These are phyloP conservation scores for Yamadazyma nakazawae DNA, from an alignment of 805 yeast species.

Conservation along the genomic window DNA sequence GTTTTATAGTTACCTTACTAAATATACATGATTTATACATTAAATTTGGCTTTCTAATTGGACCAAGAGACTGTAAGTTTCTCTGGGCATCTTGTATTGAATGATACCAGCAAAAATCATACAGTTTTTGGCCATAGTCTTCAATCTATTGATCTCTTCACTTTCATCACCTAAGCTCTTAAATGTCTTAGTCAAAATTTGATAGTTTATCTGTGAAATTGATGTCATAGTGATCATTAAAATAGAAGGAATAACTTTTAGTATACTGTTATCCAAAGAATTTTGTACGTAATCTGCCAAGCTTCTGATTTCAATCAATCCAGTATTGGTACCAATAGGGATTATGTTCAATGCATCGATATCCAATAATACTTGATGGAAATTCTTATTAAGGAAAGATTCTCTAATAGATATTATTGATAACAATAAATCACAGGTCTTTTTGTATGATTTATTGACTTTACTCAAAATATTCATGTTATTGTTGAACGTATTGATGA, in stretches of 20 bases:
- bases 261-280: conserved; percentile 63
- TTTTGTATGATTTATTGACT: conserved; percentile 53
- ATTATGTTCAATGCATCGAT: conserved; percentile 62
- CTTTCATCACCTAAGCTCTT: conserved; percentile 44
- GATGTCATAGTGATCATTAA: conserved; percentile 80
- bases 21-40: not conserved
- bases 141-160: conserved; percentile 54
- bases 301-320: conserved; percentile 56
- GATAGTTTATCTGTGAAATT: conserved; percentile 54
- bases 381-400: conserved; percentile 51
- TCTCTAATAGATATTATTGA: conserved; percentile 68
- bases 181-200: conserved; percentile 41
- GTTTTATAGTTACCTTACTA: not conserved
- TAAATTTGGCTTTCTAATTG: conserved; percentile 49
- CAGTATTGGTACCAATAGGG: conserved; percentile 50
- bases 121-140: conserved; percentile 70
- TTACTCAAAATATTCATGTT: conserved; percentile 59
- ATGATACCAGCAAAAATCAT: conserved; percentile 95
- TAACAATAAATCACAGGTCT: conserved; percentile 62
- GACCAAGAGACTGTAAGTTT: conserved; percentile 68
- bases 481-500: conserved; percentile 45
- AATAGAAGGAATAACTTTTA: conserved; percentile 76
- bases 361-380: conserved; percentile 53
- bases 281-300: conserved; percentile 62
- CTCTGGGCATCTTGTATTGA: conserved; percentile 87